Base-by-base conservation (phyloP, 805 yeast genomes). In the Candida multigemmis region DNA sequence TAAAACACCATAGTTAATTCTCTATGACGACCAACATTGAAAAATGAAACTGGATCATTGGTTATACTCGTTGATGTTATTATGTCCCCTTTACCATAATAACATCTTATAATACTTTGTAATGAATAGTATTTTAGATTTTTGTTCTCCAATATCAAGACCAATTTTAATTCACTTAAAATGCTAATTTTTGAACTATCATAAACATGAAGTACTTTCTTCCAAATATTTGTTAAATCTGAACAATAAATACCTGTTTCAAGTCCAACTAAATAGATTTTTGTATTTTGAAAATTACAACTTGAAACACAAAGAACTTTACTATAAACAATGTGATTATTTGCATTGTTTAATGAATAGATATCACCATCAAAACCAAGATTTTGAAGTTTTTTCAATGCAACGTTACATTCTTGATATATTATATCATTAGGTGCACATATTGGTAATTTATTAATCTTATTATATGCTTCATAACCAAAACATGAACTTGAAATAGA, bases 11-110 rank as follows among this genome's bases (percentile, higher is more conserved):
- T 62, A 22, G 61, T 71, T 35, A 72, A 62, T 48, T 72, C 74
- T 32, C 74, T 65, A 44, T 86, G 84, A 16, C 63, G 68, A 0
- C 91, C 95, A 33, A 80, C 56, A 25, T 68, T 69, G 52, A 82
- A 86, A 36, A 68, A 75, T 2, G 68, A 51, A 0, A 45, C 73
- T 52, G 48, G 54, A 25, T 74, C 72, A 36, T 66, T 60, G 9
- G 74, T 57, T 8, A 73, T 39, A 15, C 62, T 48, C 16, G 69
- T 63, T 10, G 78, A 69, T n/a, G 68, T 56, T 12, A 67, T 37
- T 4, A 46, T 44, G 14, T 54, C 52, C 13, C 50, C 46, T 7
- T 40, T 49, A 21, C 63, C 69, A 30, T 65, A 65, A 41, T 73
- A 77, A 10, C 82, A 76, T 13, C 70, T 56, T 25, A 79, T 46